These are phyloP conservation scores for Nitzschia sp. DNA, from an alignment of 108 stramenopile genomes.

Conservation along the genomic window DNA sequence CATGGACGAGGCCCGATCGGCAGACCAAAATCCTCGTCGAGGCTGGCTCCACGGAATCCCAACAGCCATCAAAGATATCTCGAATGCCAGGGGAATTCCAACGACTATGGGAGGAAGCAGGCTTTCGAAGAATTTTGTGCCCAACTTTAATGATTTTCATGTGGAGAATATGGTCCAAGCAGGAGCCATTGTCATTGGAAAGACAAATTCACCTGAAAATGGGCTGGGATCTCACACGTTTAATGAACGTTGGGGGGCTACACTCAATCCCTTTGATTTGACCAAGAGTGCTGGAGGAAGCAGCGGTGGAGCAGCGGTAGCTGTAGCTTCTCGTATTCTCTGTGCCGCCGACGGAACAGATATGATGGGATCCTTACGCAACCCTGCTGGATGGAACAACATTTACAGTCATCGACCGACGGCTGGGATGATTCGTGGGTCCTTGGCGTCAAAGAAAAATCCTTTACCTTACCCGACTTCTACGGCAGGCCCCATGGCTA, in stretches of 20 bases:
- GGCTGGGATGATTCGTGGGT: constrained; percentile 33
- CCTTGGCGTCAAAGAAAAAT: constrained; percentile 3
- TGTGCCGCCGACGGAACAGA: constrained; percentile 54
- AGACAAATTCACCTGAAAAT: constrained; percentile 92
- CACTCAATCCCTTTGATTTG: constrained; percentile 48
- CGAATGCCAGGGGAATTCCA: constrained; percentile 42
- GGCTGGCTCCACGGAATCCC: constrained; percentile 66
- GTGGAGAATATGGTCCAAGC: constrained; percentile 44
- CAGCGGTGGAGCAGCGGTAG: constrained; percentile 61
- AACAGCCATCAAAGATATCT: constrained; percentile 59
- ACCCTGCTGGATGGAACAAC: constrained; percentile 67
- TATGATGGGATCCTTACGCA: constrained; percentile 61
- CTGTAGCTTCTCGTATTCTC: constrained; percentile 48
- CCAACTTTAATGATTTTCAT: constrained; percentile 29
- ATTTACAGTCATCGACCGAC: constrained; percentile 63
- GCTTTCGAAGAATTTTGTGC: constrained; percentile 16
- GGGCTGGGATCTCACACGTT: constrained; percentile 83
- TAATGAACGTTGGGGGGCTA: constrained; percentile 50
- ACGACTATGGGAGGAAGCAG: constrained; percentile 56
- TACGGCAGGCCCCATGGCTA: constrained; percentile 59
- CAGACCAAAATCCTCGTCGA: constrained; percentile 20
- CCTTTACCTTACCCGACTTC: constrained; percentile 45
- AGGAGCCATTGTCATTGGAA: constrained; percentile 87
- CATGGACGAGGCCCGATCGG: constrained; percentile 36
- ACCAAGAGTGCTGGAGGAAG: constrained; percentile 49